Percentiles rank a stretch among this genome's conserved stretches.
Conservation (phyloP, 2,329 filamentous ascomycete species). For the Fusarium aywerte region DNA sequence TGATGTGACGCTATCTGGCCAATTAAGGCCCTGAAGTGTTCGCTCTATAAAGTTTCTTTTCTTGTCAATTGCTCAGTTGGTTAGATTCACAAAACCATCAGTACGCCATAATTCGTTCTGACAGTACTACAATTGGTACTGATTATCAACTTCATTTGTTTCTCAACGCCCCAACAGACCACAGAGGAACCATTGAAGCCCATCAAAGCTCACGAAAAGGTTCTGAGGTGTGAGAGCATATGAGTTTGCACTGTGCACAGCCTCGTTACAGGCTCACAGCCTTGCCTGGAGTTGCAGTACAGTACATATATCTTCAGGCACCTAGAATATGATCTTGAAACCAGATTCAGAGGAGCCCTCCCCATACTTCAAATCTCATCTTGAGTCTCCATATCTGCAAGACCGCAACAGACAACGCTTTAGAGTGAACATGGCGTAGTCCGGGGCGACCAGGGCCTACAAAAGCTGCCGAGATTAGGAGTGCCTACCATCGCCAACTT, state of each 20-base stretch:
- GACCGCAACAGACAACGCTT: slow-evolving; percentile 1
- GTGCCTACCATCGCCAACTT: slow-evolving; percentile 17
- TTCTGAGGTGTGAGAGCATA: slow-evolving; percentile 12
- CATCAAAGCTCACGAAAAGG: slow-evolving; percentile 9
- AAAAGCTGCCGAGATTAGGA: slow-evolving; percentile 34
- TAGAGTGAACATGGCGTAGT: slow-evolving; percentile 16
- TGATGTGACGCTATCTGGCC: slow-evolving; percentile 33
- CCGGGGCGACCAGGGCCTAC: slow-evolving; percentile 33
- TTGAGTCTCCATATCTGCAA: slow-evolving; percentile 14
- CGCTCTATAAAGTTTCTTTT: neutral
- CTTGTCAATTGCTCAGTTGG: neutral
- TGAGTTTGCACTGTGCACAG: slow-evolving; percentile 21
- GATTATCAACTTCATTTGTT: neutral
- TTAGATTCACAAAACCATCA: neutral
- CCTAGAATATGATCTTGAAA: slow-evolving; percentile 5
- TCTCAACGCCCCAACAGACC: neutral
- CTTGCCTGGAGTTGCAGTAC: slow-evolving; percentile 3
- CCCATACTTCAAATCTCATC: slow-evolving; percentile 31
- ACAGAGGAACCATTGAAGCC: neutral
- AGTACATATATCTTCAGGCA: slow-evolving; percentile 14
- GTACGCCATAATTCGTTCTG: neutral
- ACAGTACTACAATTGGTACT: neutral
- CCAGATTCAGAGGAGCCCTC: slow-evolving; percentile 10
- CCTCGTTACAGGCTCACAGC: slow-evolving; percentile 1
- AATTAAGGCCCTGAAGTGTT: slow-evolving; percentile 15